These are phyloP conservation scores for Ogataea trehalophila DNA, from an alignment of 805 yeast species.

Conservation along the genomic window DNA sequence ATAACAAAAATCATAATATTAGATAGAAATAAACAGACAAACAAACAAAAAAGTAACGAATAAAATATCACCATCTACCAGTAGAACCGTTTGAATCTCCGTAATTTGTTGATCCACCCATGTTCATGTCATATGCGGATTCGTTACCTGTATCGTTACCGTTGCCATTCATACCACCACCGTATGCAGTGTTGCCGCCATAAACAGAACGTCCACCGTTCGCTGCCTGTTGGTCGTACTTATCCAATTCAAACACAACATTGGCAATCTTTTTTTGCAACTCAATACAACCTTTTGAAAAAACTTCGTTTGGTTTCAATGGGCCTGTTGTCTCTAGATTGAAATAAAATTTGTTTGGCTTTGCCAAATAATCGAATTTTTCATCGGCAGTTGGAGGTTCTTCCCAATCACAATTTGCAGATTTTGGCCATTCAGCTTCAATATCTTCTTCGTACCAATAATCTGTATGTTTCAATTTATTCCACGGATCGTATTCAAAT, in stretches of 20 bases:
- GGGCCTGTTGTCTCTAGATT: constrained; percentile 92
- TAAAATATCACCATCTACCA: constrained; percentile 28
- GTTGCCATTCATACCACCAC: constrained; percentile 2
- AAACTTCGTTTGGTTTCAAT: constrained; percentile 84
- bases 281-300: constrained; percentile 76
- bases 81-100: constrained; percentile 23
- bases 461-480: constrained; percentile 91
- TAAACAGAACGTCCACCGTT: constrained; percentile 29
- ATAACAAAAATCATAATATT: not conserved
- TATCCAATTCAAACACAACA: constrained; percentile 64
- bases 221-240: constrained; percentile 31
- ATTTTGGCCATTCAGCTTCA: constrained; percentile 89
- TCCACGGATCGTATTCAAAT: constrained; percentile 99
- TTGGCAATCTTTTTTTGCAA: constrained; percentile 89
- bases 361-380: constrained; percentile 76
- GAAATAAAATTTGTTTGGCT: constrained; percentile 76
- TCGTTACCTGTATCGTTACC: constrained; percentile 1
- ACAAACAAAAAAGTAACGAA: not conserved
- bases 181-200: constrained; percentile 28
- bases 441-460: constrained; percentile 93
- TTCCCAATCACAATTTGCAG: constrained; percentile 89
- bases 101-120: constrained; percentile 24
- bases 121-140: constrained; percentile 12
- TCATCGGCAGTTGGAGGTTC: constrained; percentile 91
- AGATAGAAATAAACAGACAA: not conserved